A percentile compares a stretch with the other conserved stretches of the same genome.
Conservation (phyloP, 1,284 basidiomycete species). For the Stygiomarasmius scandens region DNA sequence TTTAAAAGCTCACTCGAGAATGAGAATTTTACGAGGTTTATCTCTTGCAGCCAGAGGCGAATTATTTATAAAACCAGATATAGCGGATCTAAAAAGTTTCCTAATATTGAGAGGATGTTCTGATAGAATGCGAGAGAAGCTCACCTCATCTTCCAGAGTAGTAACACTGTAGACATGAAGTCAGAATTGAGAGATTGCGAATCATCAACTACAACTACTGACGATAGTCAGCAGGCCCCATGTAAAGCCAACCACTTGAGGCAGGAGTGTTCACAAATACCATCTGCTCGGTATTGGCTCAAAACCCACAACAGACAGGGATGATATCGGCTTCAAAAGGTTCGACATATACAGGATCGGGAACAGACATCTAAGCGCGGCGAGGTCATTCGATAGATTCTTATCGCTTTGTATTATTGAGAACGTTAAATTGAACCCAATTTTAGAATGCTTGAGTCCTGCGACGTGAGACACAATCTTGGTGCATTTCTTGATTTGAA, state of each 20-base stretch:
- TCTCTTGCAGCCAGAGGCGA: slow-evolving; percentile 24
- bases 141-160: slow-evolving; percentile 14
- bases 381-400: no score
- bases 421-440: no score
- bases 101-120: background rate
- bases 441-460: no score
- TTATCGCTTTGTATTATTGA: no score
- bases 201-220: background rate
- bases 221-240: slow-evolving; percentile 18
- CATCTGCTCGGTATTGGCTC: no score
- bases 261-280: no score
- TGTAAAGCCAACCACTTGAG: slow-evolving; percentile 13
- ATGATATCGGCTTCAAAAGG: no score
- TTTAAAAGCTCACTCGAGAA: slow-evolving; percentile 37
- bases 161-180: background rate
- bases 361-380: no score
- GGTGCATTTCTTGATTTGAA: no score
- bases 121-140: background rate
- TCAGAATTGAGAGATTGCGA: background rate
- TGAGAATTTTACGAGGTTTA: slow-evolving; percentile 37
- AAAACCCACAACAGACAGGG: no score
- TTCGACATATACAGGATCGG: no score
- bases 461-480: no score
- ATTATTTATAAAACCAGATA: slow-evolving; percentile 31
- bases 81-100: slow-evolving; percentile 29